Percentiles rank a stretch among this genome's conserved stretches.
Conservation (phyloP, 1,139 yeast species). For the Candida glucosophila region DNA sequence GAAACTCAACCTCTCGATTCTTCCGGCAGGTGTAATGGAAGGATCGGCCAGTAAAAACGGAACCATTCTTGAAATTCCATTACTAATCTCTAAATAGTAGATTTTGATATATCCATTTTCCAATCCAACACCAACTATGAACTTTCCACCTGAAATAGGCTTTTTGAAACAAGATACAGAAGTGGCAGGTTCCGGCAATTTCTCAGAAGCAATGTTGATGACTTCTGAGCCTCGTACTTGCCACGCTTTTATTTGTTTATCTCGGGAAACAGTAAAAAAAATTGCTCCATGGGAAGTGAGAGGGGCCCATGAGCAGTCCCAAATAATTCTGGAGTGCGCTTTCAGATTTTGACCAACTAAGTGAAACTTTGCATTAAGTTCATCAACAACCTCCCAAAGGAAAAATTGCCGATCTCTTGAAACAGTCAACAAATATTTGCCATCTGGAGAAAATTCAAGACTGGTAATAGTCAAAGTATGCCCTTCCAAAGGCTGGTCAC, state of each 20-base stretch:
- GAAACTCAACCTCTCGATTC: slow-evolving; percentile 55
- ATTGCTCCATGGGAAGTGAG: slow-evolving; percentile 14
- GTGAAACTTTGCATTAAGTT: slow-evolving; percentile 30
- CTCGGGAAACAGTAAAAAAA: slow-evolving; percentile 86
- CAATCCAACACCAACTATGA: slow-evolving; percentile 57
- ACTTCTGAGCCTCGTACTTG: slow-evolving; percentile 17
- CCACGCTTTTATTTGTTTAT: slow-evolving; percentile 75
- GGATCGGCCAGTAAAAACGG: slow-evolving; percentile 22
- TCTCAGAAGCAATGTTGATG: slow-evolving; percentile 22
- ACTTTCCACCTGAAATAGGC: slow-evolving; percentile 12
- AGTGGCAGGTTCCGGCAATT: slow-evolving; percentile 54
- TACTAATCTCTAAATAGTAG: slow-evolving; percentile 17
- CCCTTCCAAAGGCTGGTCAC: slow-evolving; percentile 34
- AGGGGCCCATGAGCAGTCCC: slow-evolving; percentile 92
- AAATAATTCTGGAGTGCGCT: slow-evolving; percentile 86
- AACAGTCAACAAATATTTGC: slow-evolving; percentile 63
- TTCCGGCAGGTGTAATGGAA: slow-evolving; percentile 47
- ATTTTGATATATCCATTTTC: slow-evolving; percentile 46
- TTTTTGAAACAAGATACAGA: slow-evolving; percentile 50
- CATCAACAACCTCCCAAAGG: slow-evolving; percentile 52
- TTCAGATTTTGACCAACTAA: slow-evolving; percentile 44
- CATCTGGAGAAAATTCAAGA: slow-evolving; percentile 67
- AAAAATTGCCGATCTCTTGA: slow-evolving; percentile 87
- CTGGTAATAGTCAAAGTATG: slow-evolving; percentile 85
- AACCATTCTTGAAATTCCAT: slow-evolving; percentile 17